Percentiles rank a stretch among this genome's conserved stretches.
These are phyloP conservation scores for Serpula lacrymans DNA, from an alignment of 768 basidiomycete species.

Conservation along the genomic window DNA sequence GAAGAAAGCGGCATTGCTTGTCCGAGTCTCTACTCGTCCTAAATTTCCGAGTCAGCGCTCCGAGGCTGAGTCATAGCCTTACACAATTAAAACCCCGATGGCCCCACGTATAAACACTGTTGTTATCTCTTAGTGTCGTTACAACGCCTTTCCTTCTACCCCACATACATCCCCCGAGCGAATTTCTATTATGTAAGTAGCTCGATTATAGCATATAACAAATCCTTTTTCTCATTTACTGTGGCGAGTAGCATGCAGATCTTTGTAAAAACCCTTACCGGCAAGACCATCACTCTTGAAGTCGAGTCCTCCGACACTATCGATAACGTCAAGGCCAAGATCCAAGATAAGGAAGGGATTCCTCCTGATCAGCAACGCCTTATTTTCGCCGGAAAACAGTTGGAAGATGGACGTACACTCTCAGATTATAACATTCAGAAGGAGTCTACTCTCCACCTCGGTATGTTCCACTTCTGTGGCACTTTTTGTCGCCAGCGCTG, in stretches of 20 bases:
- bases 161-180: too few species aligned
- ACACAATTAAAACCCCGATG: too few species aligned
- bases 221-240: too few species aligned
- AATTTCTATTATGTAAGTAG: too few species aligned
- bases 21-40: too few species aligned
- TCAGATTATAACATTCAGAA: slow-evolving; percentile 95
- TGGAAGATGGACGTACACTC: slow-evolving; percentile 90
- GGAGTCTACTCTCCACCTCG: slow-evolving; percentile 86
- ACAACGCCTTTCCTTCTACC: too few species aligned
- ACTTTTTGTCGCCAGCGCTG: slow-evolving; percentile 3
- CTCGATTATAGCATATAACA: too few species aligned
- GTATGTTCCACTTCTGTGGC: slow-evolving; percentile 10
- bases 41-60: too few species aligned
- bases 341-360: slow-evolving; percentile 84
- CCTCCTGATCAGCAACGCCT: slow-evolving; percentile 91
- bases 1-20: too few species aligned
- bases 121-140: too few species aligned
- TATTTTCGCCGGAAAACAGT: slow-evolving; percentile 96
- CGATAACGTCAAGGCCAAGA: slow-evolving; percentile 79
- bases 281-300: slow-evolving; percentile 87
- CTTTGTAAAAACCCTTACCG: slow-evolving; percentile 85
- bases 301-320: slow-evolving; percentile 78
- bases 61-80: too few species aligned
- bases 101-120: too few species aligned
- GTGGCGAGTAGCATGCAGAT: slow-evolving; percentile 78